A percentile compares a stretch with the other conserved stretches of the same genome.
Evolutionary conservation across 768 basidiomycete species (phyloP).

Genomic region (Leccinum longicurvipes): DNA sequence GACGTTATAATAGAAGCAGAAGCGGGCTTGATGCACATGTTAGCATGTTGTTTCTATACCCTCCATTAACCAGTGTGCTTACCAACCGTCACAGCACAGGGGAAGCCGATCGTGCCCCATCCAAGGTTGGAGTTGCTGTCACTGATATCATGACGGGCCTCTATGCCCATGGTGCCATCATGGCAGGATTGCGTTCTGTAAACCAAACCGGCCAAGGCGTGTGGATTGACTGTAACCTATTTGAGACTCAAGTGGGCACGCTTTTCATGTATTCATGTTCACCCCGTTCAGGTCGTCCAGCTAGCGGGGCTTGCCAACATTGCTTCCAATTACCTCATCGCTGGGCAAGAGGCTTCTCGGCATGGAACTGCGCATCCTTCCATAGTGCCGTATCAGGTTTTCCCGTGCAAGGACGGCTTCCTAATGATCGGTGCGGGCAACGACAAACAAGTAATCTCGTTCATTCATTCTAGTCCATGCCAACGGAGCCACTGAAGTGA

Average conservation of each 20-base stretch:
- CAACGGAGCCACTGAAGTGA: conserved; percentile 11
- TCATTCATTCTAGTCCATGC: conserved; percentile 1
- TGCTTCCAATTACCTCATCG: conserved; percentile 89
- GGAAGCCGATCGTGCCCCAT: conserved; percentile 79
- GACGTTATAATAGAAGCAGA: conserved; percentile 87
- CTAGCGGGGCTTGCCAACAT: conserved; percentile 90
- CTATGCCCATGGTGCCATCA: conserved; percentile 89
- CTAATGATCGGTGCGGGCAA: conserved; percentile 95
- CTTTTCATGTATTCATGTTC: not conserved
- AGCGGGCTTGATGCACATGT: conserved; percentile 95
- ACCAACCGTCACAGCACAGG: conserved; percentile 60
- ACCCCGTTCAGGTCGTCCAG: conserved; percentile 36
- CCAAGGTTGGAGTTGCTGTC: conserved; percentile 93
- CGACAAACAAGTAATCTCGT: conserved; percentile 63
- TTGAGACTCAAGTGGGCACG: conserved; percentile 75
- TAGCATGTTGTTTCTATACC: conserved; percentile 28
- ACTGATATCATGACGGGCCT: conserved; percentile 88
- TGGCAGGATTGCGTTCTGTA: conserved; percentile 84
- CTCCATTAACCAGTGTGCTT: conserved; percentile 4
- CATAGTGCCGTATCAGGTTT: conserved; percentile 91
- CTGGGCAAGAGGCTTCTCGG: conserved; percentile 75
- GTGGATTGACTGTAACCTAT: conserved; percentile 90
- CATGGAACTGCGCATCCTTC: conserved; percentile 95
- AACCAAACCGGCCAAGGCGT: conserved; percentile 82
- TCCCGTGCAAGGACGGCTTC: conserved; percentile 82